phyloP scores from a whole-genome alignment of 2,329 filamentous ascomycete species.

The Nakataea oryzae region DNA sequence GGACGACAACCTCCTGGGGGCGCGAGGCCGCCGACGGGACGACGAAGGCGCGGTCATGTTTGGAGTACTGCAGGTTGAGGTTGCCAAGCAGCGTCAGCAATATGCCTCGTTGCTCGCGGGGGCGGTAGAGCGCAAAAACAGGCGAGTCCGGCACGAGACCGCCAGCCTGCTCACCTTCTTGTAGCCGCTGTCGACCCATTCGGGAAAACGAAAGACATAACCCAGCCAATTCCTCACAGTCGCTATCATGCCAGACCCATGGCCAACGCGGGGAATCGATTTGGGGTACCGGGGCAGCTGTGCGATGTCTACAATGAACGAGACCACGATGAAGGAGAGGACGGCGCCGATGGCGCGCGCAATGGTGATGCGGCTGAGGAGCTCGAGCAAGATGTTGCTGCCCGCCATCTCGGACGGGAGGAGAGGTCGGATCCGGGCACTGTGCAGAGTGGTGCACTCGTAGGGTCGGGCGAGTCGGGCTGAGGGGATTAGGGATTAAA shows the following conservation, averaged over 20 bases:
- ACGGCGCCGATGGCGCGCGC: slow-evolving; percentile 16
- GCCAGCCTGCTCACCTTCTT: slow-evolving; percentile 20
- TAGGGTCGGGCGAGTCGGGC: no score
- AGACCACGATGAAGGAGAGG: slow-evolving; percentile 21
- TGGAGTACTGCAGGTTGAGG: slow-evolving; percentile 24
- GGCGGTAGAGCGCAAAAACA: neutral
- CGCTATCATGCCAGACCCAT: slow-evolving; percentile 23
- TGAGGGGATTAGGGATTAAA: neutral
- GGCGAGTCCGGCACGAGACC: neutral
- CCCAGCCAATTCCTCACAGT: slow-evolving; percentile 27
- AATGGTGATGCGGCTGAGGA: slow-evolving; percentile 19
- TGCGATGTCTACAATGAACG: slow-evolving; percentile 27
- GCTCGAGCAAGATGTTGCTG: slow-evolving; percentile 12
- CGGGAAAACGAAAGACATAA: slow-evolving; percentile 24
- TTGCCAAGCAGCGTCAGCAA: neutral
- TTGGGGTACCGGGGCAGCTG: slow-evolving; percentile 26
- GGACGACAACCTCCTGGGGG: slow-evolving; percentile 32
- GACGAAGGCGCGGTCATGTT: slow-evolving; percentile 28
- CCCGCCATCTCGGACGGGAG: neutral
- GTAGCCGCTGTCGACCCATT: slow-evolving; percentile 32
- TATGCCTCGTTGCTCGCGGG: no score
- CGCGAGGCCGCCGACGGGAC: slow-evolving; percentile 28
- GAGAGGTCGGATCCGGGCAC: no score
- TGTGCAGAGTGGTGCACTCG: neutral
- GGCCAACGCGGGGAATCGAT: slow-evolving; percentile 28